Base-by-base conservation (phyloP, 2,329 filamentous ascomycete genomes). In the Thielaviopsis punctulata region DNA sequence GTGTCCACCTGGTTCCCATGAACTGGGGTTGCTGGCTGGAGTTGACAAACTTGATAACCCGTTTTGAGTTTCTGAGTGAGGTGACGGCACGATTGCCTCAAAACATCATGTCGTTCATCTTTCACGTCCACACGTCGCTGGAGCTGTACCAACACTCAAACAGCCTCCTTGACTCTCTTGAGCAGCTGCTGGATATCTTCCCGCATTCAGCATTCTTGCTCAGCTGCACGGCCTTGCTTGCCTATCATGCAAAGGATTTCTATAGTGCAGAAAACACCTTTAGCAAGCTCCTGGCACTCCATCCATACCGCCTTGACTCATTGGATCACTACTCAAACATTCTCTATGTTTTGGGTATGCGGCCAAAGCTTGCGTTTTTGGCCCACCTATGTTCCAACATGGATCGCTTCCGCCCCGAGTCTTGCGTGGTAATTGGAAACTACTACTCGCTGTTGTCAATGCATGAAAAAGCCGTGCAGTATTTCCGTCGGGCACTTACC, bases 11-110 rank as follows among this genome's bases (percentile, higher is more conserved):
- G 41, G 94, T 88, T 60, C 86, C 88, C 1, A 95, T 89, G 76
- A 95, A 96, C 62, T 98, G 92, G 92, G 87, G 88, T 7, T 89
- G 88, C 56, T 98, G 92, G 92, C 76, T 92, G 54, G 92, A 98
- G 67, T 77, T 98, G 64, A 86, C 85, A 3, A 81, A 81, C 39
- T 72, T 96, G 23, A 77, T 95, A 55, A 78, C 79, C 33, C 80
- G 84, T 30, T 75, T 84, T 8, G 88, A 95, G 65, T 86, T 95
- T 84, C 70, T 93, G 54, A 84, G 83, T 62, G 75, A 77, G 60
- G 76, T 90, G 52, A 73, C 80, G 54, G 73, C 77, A 33, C 78
- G 82, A 53, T 74, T 95, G 25, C 90, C 92, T 1, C 82, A 86
- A 59, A 93, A 95, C 62, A 84, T 98, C 60, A 84, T 95, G 69